Evolutionary conservation across 768 basidiomycete species (phyloP).

Genomic region (Lactarius deliciosus): DNA sequence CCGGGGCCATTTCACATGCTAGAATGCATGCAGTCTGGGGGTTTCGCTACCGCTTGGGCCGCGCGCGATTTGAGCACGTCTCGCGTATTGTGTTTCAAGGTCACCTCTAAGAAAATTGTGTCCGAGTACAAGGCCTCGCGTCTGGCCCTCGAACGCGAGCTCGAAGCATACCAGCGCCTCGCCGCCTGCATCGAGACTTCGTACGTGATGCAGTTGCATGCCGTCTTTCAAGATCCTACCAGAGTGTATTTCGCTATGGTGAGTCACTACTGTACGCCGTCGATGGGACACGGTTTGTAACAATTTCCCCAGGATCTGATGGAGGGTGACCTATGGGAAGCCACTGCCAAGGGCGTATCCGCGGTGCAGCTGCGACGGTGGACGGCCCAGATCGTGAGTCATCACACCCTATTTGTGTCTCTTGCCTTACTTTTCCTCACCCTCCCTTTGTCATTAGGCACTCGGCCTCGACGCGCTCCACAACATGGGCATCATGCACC

Average conservation of each 20-base stretch:
- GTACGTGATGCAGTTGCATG: conserved; percentile 30
- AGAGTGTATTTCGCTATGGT: conserved; percentile 29
- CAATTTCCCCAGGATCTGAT: conserved; percentile 25
- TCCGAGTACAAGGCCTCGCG: conserved; percentile 22
- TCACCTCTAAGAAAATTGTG: conserved; percentile 24
- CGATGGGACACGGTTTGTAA: background rate
- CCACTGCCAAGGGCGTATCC: conserved; percentile 20
- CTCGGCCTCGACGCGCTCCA: conserved; percentile 28
- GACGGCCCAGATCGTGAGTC: conserved; percentile 29
- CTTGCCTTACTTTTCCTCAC: background rate
- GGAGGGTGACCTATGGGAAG: conserved; percentile 28
- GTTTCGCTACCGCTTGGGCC: conserved; percentile 27
- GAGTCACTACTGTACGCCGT: conserved; percentile 7
- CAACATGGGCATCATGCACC: conserved; percentile 30
- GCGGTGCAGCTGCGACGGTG: conserved; percentile 19
- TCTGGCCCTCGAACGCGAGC: conserved; percentile 27
- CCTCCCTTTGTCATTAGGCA: conserved; percentile 11
- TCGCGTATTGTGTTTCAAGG: conserved; percentile 26
- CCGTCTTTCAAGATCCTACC: conserved; percentile 25
- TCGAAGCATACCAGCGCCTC: conserved; percentile 30
- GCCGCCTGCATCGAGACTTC: conserved; percentile 27
- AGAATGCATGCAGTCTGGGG: conserved; percentile 23
- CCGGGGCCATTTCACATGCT: conserved; percentile 30
- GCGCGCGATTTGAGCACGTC: conserved; percentile 27
- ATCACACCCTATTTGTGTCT: no score